Percentiles rank a stretch among this genome's conserved stretches.
These are phyloP conservation scores for Thermoascus crustaceus DNA, from an alignment of 2,329 filamentous ascomycete species.

Conservation along the genomic window DNA sequence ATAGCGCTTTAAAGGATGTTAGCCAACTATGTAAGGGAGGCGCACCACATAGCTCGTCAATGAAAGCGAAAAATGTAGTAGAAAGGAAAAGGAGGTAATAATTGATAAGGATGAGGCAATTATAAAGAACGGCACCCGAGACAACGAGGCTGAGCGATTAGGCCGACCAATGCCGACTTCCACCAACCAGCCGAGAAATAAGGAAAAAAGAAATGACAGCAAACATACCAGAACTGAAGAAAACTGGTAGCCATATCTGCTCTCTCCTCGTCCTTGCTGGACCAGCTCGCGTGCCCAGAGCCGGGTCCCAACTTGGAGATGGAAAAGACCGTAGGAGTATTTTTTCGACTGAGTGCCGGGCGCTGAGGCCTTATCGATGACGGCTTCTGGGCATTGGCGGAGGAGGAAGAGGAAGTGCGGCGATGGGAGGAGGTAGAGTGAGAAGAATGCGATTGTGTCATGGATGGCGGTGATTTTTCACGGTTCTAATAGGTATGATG, in stretches of 20 bases:
- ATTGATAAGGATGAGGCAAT: constrained; percentile 4
- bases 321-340: constrained; percentile 20
- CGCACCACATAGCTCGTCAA: constrained; percentile 4
- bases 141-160: background rate
- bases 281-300: constrained; percentile 15
- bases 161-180: background rate
- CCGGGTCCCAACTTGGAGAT: constrained; percentile 27
- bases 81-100: constrained; percentile 2
- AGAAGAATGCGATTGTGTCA: constrained; percentile 23
- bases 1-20: constrained; percentile 43
- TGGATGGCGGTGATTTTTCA: constrained; percentile 27
- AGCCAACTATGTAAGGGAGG: constrained; percentile 18
- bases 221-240: constrained; percentile 38
- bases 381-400: constrained; percentile 22
- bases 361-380: constrained; percentile 18
- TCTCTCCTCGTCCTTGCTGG: constrained; percentile 16
- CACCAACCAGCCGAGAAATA: background rate
- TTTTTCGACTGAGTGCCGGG: constrained; percentile 26
- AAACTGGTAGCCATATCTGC: constrained; percentile 38
- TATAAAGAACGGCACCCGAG: constrained; percentile 2
- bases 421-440: constrained; percentile 16
- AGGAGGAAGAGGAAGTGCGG: constrained; percentile 24
- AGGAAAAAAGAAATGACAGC: background rate
- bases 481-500: background rate
- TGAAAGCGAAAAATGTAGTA: constrained; percentile 5